A percentile compares a stretch with the other conserved stretches of the same genome.
Conservation (phyloP, 2,329 filamentous ascomycete species). For the Cucurbitaria berberidis region DNA sequence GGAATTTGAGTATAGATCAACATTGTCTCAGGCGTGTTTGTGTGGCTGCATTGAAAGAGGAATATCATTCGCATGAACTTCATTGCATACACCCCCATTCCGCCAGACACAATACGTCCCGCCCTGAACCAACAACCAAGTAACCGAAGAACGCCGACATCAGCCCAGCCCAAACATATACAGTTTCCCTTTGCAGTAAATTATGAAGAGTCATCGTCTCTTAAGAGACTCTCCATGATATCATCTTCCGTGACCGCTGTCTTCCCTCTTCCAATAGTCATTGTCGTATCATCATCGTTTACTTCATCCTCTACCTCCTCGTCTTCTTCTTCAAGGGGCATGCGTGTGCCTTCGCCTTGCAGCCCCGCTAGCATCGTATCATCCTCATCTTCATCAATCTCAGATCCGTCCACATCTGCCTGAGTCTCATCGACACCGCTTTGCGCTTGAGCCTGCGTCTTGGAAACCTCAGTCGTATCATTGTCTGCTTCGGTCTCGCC, state of each 20-base stretch:
- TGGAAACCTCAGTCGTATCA: constrained; percentile 22
- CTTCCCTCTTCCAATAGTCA: constrained; percentile 8
- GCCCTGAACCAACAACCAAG: too few species aligned
- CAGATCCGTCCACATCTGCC: constrained; percentile 17
- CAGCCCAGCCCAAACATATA: background rate
- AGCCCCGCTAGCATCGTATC: constrained; percentile 43
- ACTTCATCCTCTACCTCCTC: constrained; percentile 33
- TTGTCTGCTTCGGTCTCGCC: constrained; percentile 9
- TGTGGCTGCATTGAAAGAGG: background rate
- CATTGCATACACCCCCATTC: too few species aligned
- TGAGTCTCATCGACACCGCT: background rate
- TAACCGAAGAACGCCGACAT: background rate
- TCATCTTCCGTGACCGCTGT: constrained; percentile 39
- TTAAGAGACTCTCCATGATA: constrained; percentile 43
- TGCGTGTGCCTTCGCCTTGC: constrained; percentile 44
- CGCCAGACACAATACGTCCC: too few species aligned
- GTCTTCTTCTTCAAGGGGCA: constrained; percentile 40
- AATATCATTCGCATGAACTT: background rate
- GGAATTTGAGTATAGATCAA: too few species aligned
- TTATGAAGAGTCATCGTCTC: background rate
- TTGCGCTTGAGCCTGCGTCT: constrained; percentile 16
- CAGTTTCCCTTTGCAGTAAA: background rate
- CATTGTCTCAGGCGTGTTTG: background rate
- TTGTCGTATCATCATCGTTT: constrained; percentile 23
- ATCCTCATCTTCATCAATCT: constrained; percentile 33